Evolutionary conservation across 352 stramenopile species (phyloP), one percentile per base, ranked within the genome.

Genomic region (Phytophthora sp.): DNA sequence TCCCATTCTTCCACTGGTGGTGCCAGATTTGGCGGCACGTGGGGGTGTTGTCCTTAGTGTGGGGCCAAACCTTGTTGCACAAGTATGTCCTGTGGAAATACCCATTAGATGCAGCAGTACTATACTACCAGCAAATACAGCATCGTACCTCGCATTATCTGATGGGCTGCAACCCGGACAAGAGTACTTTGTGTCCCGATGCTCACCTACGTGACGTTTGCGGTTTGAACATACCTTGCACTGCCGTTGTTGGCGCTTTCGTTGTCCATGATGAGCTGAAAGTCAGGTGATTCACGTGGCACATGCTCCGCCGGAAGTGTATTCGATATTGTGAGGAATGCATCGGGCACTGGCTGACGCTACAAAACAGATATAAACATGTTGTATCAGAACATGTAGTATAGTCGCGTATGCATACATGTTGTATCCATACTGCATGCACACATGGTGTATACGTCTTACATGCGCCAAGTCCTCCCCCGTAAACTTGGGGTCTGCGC

Each of bases 11-110:
- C 12, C 31, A 38, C 12, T 36, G 23, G 8, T n/a, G 6, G n/a
- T n/a, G n/a, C n/a, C 44, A 56, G 7, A 63, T 63, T 31, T 56
- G 44, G 18, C 51, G 56, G 23, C 56, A 63, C 1, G 44, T 56
- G 1, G 56, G 56, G 7, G 42, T 63, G 33, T 56, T 63, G 8
- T 54, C 41, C 21, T 63, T 63, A 23, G 0, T 50, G 24, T 63
- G 56, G 0, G 44, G 16, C 23, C 56, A 55, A 0, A 55, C 44
- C 33, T 55, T 63, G n/a, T 56, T 56, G 53, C 39, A 63, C 24
- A 56, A 50, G 18, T 56, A 63, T 1, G 15, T 65, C 29, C 35
- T 59, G 11, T 2, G 29, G 2, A 29, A 13, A 7, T 45, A 35
- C 45, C 15, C 16, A n/a, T 38, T 38, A 38, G 31, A 16, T 38